A percentile compares a stretch with the other conserved stretches of the same genome.
Conservation (phyloP, 2,329 filamentous ascomycete genomes). For the Fusarium luffae region DNA sequence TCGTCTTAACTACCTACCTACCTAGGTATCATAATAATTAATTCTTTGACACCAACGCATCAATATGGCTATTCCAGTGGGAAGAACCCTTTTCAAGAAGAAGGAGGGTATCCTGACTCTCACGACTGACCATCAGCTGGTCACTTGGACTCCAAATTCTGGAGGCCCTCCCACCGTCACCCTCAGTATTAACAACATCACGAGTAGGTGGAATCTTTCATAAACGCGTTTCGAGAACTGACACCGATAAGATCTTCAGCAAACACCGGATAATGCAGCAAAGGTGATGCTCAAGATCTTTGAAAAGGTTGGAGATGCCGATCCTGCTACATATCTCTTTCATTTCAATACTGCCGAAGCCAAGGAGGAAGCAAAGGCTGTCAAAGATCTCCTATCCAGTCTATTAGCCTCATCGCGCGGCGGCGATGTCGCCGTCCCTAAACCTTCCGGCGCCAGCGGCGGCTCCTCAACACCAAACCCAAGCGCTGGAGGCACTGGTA, state of each 20-base stretch:
- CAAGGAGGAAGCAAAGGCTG: conserved; percentile 82
- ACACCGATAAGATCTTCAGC: conserved; percentile 78
- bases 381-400: conserved; percentile 84
- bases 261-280: conserved; percentile 86
- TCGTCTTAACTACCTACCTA: neutral
- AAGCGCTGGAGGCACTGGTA: conserved; percentile 46
- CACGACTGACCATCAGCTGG: conserved; percentile 75
- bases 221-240: neutral
- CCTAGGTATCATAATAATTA: neutral
- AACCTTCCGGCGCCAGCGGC: conserved; percentile 53
- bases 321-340: conserved; percentile 82
- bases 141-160: conserved; percentile 83
- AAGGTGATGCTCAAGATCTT: conserved; percentile 97
- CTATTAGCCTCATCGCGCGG: conserved; percentile 78
- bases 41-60: neutral
- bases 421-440: conserved; percentile 62
- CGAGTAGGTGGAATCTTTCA: conserved; percentile 68
- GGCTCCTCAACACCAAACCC: conserved; percentile 46
- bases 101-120: conserved; percentile 88
- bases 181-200: conserved; percentile 79
- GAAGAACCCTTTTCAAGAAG: conserved; percentile 88
- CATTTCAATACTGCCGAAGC: conserved; percentile 86
- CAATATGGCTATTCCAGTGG: conserved; percentile 69
- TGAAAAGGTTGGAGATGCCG: conserved; percentile 70
- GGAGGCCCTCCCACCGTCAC: conserved; percentile 73